phyloP scores from a whole-genome alignment of 2,329 filamentous ascomycete genomes.

The Fusarium sp. region DNA sequence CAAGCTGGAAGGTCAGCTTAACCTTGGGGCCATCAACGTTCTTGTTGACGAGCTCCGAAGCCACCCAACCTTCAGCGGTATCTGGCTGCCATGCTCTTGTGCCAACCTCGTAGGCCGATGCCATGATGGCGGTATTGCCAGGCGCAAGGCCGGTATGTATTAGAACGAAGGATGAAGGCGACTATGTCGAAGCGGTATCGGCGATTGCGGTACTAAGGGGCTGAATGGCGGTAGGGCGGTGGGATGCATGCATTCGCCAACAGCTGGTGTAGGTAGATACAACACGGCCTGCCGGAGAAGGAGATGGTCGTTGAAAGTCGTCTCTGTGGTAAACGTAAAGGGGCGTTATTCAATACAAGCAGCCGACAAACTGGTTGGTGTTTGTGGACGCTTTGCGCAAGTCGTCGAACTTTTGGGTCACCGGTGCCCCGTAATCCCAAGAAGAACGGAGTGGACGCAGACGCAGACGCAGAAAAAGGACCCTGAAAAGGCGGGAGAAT shows the following conservation, averaged over 20 bases:
- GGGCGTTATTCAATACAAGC: conserved; percentile 33
- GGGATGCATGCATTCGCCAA: conserved; percentile 50
- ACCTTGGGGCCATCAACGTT: conserved; percentile 86
- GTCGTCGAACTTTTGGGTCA: conserved; percentile 37
- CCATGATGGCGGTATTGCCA: conserved; percentile 70
- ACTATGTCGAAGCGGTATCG: conserved; percentile 43
- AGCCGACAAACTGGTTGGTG: conserved; percentile 19
- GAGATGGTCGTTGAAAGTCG: conserved; percentile 24
- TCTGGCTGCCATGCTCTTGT: conserved; percentile 99
- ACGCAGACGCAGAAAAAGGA: conserved; percentile 28
- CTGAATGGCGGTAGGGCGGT: conserved; percentile 42
- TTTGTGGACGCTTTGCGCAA: conserved; percentile 37
- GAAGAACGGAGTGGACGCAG: too few species aligned
- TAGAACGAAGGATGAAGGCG: conserved; percentile 20
- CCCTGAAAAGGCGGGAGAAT: conserved; percentile 36
- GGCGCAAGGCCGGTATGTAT: conserved; percentile 44
- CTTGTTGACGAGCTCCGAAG: conserved; percentile 93
- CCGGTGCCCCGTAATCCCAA: conserved; percentile 39
- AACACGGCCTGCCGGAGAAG: conserved; percentile 38
- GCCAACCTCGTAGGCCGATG: conserved; percentile 94
- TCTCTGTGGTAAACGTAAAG: conserved; percentile 12
- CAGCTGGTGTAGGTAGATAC: conserved; percentile 29
- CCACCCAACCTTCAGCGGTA: conserved; percentile 94
- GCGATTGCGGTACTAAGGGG: conserved; percentile 41
- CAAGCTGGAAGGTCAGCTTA: conserved; percentile 86